Evolutionary conservation across 1,284 basidiomycete species (phyloP), one percentile per base, ranked within the genome.

Genomic region (Vanrija humicola): DNA sequence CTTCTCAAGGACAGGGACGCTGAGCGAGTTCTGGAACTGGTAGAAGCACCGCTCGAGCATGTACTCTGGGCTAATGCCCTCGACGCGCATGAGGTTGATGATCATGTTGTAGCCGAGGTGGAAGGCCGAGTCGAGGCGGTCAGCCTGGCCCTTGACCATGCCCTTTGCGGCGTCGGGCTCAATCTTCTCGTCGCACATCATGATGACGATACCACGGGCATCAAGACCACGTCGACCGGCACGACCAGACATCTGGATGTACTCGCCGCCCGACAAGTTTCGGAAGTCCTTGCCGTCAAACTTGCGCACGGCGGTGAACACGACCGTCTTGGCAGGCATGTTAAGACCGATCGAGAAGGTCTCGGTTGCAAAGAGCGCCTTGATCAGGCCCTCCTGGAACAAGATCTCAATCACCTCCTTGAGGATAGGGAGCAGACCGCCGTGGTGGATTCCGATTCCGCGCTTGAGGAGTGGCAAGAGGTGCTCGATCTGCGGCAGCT

Each of bases 41-140:
- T 89, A 92, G 82, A 99, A 99, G 78, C 92, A 98, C 46, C 90
- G 82, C 76, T 97, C 90, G 18, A 99, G 82, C 96, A 99, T 98
- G 76, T 85, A 98, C 79, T 99, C 96, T 3, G 96, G 96, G 67
- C 90, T 97, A 64, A 99, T 88, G 3, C 95, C 95, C 77, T 99
- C 96, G 21, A 99, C 95, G 67, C 97, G 88, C 87, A 99, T 96
- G 64, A 99, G 78, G 77, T 98, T 99, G 67, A 99, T 81, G 28
- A 99, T 84, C 96, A 98, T 98, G 76, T 99, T 99, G 79, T 99
- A 99, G 12, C 96, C 95, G 8, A 99, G 81, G 77, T 98, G 94
- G 81, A 99, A 99, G 5, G 96, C 96, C 18, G 94, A 98, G 77
- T 99, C 93, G 58, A 99, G 80, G 40, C 95, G 83, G 76, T 98